Evolutionary conservation across 106 monocot genomes (phyloP), one percentile per base, ranked within the genome.

Genomic region (Allium cepa): DNA sequence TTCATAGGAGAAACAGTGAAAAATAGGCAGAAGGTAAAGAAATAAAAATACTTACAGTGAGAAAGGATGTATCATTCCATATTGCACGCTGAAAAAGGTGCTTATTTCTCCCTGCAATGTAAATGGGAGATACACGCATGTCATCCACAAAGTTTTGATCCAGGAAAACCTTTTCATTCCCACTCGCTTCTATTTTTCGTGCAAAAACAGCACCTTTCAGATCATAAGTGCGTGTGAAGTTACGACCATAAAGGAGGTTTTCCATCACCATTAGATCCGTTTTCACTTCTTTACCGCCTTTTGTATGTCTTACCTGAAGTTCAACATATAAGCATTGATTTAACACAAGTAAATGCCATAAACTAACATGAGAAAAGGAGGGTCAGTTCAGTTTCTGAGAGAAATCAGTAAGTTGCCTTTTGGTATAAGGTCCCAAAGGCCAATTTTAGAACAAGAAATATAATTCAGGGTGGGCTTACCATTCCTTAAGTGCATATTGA

Each of bases 241-340:
- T 86, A 67, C 70, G 78, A 11, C 93, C 88, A 78, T 72, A 93
- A 47, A 89, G 79, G 64, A 93, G 72, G 69, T 93, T 93, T 68
- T 93, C 93, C 93, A 93, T 93, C 69, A 93, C 89, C 88, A 93
- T 86, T 71, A 93, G 67, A 82, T 85, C 81, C 8, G 28, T 70
- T 59, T 80, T 87, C 46, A 77, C 47, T 82, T 93, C 93, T 83
- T 85, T 93, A n/a, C 88, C 86, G 67, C 65, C 66, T 78, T 70
- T 85, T 52, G 26, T 73, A 75, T 83, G 73, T 63, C 74, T 88
- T 63, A 93, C 84, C 93, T 93, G 72, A 58, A 74, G 13, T 55
- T 12, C 36, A 36, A 36, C 36, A 36, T 36, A 36, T 36, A 36
- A 36, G 36, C 36, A 36, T 36, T 36, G 36, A 2, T 36, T 5